A percentile compares a stretch with the other conserved stretches of the same genome.
phyloP scores from a whole-genome alignment of 176 grass and related monocot species.

The Pontederia crassipes region DNA sequence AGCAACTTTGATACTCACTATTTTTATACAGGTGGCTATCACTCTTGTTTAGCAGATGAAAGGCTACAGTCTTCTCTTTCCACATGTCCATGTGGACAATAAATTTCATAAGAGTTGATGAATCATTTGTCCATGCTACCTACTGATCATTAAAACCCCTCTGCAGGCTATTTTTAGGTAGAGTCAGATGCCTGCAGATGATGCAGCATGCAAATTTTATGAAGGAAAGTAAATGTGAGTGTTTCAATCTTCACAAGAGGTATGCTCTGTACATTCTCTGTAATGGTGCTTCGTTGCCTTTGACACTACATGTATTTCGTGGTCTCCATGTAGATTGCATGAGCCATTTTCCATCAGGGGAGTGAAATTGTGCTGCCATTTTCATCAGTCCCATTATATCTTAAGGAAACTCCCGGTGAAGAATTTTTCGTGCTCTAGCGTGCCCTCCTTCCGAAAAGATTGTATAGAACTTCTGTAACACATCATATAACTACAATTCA shows the following conservation, averaged over 20 bases:
- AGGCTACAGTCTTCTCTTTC: conserved; percentile 48
- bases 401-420: conserved; percentile 78
- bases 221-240: conserved; percentile 40
- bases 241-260: conserved; percentile 63
- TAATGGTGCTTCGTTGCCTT: conserved; percentile 76
- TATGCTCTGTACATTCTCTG: conserved; percentile 85
- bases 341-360: conserved; percentile 52
- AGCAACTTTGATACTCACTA: no score
- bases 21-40: conserved; percentile 49
- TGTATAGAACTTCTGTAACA: no score
- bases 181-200: conserved; percentile 56
- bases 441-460: conserved; percentile 58
- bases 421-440: conserved; percentile 61
- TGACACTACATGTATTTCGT: conserved; percentile 69
- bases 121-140: conserved; percentile 19
- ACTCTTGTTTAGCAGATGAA: conserved; percentile 58
- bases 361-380: conserved; percentile 71
- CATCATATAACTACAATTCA: no score
- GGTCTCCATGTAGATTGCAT: conserved; percentile 62
- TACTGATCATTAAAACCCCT: conserved; percentile 21
- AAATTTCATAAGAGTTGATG: no score
- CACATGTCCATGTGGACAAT: no score
- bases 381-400: conserved; percentile 68
- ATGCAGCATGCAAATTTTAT: conserved; percentile 32
- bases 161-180: conserved; percentile 50